A percentile compares a stretch with the other conserved stretches of the same genome.
These are phyloP conservation scores for Neopestalotiopsis sp. DNA, from an alignment of 2,329 filamentous ascomycete species.

Conservation along the genomic window DNA sequence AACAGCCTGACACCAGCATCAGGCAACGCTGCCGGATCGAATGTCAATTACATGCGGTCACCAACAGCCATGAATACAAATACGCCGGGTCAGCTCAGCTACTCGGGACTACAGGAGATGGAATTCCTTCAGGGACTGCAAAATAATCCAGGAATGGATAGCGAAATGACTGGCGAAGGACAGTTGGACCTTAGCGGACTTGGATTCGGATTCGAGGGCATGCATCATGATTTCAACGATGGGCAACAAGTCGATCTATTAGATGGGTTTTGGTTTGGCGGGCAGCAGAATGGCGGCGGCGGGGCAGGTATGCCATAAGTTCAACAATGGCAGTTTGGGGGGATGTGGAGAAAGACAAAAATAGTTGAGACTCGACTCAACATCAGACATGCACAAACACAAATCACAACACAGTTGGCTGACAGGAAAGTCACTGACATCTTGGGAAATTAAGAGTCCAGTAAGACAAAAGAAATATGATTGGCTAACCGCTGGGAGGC, in stretches of 20 bases:
- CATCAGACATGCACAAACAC: background rate
- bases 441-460: background rate
- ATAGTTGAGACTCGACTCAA: constrained; percentile 1
- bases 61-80: constrained; percentile 33
- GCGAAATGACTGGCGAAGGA: constrained; percentile 43
- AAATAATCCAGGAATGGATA: constrained; percentile 30
- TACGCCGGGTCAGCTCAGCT: constrained; percentile 38
- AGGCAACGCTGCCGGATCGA: constrained; percentile 25
- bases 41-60: constrained; percentile 24
- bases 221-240: constrained; percentile 67
- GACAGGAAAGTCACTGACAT: background rate
- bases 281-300: constrained; percentile 45
- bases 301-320: background rate
- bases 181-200: constrained; percentile 67
- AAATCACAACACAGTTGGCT: background rate
- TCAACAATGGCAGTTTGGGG: background rate
- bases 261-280: constrained; percentile 75
- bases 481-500: background rate
- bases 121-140: constrained; percentile 58
- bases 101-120: constrained; percentile 56
- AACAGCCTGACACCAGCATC: constrained; percentile 41
- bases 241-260: constrained; percentile 69
- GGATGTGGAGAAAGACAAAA: background rate
- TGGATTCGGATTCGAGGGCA: constrained; percentile 67
- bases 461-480: background rate